These are phyloP conservation scores for Closterium sp. DNA, from an alignment of 139 green algal genomes.

Conservation along the genomic window DNA sequence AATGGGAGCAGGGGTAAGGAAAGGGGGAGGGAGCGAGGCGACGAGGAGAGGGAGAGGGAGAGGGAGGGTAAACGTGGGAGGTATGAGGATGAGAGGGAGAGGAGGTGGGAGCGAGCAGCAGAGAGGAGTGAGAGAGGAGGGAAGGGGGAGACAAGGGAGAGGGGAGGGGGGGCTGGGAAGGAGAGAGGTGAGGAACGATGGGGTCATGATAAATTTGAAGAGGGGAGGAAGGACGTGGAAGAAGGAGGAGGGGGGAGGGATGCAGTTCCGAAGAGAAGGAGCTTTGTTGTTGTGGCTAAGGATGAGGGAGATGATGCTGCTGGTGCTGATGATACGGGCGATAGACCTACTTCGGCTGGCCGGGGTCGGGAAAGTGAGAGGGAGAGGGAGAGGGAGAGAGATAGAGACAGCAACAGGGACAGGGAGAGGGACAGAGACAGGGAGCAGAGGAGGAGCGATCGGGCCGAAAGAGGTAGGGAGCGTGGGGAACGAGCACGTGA, in stretches of 20 bases:
- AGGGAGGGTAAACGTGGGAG: background rate
- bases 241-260: background rate
- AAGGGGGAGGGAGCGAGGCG: background rate
- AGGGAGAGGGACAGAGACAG: background rate
- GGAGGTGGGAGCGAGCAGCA: background rate
- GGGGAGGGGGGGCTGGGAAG: too few species aligned
- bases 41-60: background rate
- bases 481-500: background rate
- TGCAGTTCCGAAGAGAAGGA: background rate
- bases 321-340: background rate
- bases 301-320: background rate
- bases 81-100: background rate
- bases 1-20: background rate
- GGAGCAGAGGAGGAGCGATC: background rate
- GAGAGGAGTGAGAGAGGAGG: background rate
- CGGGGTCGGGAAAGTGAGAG: too few species aligned
- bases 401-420: background rate
- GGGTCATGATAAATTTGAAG: background rate
- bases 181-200: background rate
- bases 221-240: background rate
- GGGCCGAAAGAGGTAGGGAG: background rate
- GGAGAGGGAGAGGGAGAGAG: too few species aligned
- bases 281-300: background rate
- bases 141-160: background rate
- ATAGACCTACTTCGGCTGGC: too few species aligned